Percentiles rank a stretch among this genome's conserved stretches.
phyloP scores from a whole-genome alignment of 2,329 filamentous ascomycete species.

The Fusarium tuaranense region DNA sequence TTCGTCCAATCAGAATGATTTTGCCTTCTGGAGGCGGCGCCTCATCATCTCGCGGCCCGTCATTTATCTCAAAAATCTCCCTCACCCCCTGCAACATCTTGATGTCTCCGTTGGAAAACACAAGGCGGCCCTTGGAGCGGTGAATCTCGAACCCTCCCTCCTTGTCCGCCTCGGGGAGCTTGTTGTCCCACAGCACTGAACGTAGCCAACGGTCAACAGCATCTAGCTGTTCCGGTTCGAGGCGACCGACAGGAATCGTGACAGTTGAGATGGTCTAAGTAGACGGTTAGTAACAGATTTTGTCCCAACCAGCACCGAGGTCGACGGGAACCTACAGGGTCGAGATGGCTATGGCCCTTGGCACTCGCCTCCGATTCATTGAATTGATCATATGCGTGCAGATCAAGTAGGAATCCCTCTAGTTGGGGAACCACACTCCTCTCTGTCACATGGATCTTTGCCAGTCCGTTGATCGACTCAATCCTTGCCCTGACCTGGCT shows the following conservation, averaged over 20 bases:
- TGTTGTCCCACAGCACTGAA: slow-evolving; percentile 84
- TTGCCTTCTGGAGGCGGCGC: slow-evolving; percentile 60
- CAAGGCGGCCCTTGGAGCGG: slow-evolving; percentile 84
- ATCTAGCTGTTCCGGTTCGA: slow-evolving; percentile 69
- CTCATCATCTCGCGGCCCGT: slow-evolving; percentile 58
- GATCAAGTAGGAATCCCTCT: slow-evolving; percentile 87
- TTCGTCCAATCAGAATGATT: slow-evolving; percentile 72
- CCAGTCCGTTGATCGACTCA: slow-evolving; percentile 87
- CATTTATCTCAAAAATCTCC: slow-evolving; percentile 92
- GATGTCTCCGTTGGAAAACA: slow-evolving; percentile 70
- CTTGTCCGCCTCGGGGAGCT: slow-evolving; percentile 62
- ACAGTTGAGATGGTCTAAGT: slow-evolving; percentile 84
- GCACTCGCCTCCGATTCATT: slow-evolving; percentile 75
- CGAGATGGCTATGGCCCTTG: slow-evolving; percentile 91
- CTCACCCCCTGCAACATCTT: slow-evolving; percentile 92
- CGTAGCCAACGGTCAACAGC: slow-evolving; percentile 85
- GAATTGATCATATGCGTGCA: slow-evolving; percentile 92
- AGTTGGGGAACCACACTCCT: slow-evolving; percentile 84
- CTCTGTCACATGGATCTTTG: slow-evolving; percentile 84
- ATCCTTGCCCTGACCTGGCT: slow-evolving; percentile 77
- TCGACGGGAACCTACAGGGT: slow-evolving; percentile 71
- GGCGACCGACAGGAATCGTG: slow-evolving; percentile 73
- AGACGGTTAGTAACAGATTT: slow-evolving; percentile 26
- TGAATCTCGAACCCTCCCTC: slow-evolving; percentile 79
- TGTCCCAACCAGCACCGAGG: neutral